Evolutionary conservation across 2,329 filamentous ascomycete genomes (phyloP).

Genomic region (Colletotrichum filicis): DNA sequence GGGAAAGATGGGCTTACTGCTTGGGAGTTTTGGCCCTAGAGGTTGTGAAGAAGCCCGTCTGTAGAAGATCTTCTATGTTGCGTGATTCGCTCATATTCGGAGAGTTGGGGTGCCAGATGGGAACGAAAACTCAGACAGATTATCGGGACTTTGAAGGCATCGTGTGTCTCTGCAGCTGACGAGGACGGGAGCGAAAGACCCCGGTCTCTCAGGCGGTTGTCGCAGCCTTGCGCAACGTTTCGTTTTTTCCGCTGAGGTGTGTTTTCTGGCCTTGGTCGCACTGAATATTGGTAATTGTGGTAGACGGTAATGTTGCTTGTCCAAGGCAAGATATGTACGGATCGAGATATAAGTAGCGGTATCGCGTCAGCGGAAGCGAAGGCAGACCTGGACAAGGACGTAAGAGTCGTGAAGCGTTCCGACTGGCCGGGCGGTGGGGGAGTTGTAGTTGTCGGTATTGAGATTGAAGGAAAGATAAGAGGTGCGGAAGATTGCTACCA

Average conservation of each 20-base stretch:
- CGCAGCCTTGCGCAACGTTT: constrained; percentile 19
- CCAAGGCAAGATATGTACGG: not conserved
- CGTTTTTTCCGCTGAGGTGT: not conserved
- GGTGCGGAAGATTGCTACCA: constrained; percentile 7
- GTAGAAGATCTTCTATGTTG: constrained; percentile 58
- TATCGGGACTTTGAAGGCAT: constrained; percentile 26
- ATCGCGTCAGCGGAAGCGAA: constrained; percentile 3
- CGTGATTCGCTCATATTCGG: constrained; percentile 54
- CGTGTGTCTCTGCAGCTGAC: constrained; percentile 13
- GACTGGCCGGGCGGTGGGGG: constrained; percentile 4
- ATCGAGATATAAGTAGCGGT: not conserved
- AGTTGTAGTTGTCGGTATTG: not conserved
- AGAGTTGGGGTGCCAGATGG: not conserved
- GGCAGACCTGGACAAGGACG: constrained; percentile 3
- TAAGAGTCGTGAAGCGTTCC: constrained; percentile 1
- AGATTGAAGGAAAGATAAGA: not conserved
- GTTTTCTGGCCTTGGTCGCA: not conserved
- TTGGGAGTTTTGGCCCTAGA: constrained; percentile 53
- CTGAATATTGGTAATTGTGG: not conserved
- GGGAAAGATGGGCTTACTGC: constrained; percentile 42
- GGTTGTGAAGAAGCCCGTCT: constrained; percentile 62
- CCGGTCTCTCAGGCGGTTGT: constrained; percentile 12
- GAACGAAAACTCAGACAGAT: constrained; percentile 12
- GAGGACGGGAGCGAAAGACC: constrained; percentile 4
- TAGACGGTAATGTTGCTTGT: not conserved